Base-by-base conservation (phyloP, 1,284 basidiomycete genomes). In the Trichosporon ovoides region DNA sequence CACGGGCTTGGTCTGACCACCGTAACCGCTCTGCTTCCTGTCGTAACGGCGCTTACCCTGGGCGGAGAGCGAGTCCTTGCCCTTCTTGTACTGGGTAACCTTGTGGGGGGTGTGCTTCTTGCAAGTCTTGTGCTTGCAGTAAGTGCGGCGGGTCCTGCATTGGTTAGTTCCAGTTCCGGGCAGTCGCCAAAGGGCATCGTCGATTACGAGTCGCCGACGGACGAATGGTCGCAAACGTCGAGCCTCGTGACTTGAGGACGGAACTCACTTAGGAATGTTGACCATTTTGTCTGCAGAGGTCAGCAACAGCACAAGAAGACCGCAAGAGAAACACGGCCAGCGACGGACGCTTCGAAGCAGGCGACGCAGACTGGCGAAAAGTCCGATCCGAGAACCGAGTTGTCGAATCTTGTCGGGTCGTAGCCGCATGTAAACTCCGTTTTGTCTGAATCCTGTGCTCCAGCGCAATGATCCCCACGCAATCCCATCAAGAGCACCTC, bases 31-130 rank as follows among this genome's bases (percentile, higher is more conserved):
- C 81, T 96, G 93, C 85, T 96, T 97, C 73, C 76, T 87, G 83
- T 97, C 95, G 83, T 99, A 98, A 85, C 96, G 93, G 77, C 95
- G 91, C 88, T 99, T 98, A 82, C 95, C 96, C 83, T 99, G 93
- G 63, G 92, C 94, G 78, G 89, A 88, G 67, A 93, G 81, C 63
- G 92, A 96, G 78, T 91, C 92, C 83, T 96, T 96, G 78, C 93
- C 93, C 84, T 91, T 95, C 88, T 96, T 97, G 85, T 95, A 96
- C 79, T 96, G 92, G 63, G 92, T 95, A 43, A 78, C 92, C 81
- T 96, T 95, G 82, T 96, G 93, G 59, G 91, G 94, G 88, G 93
- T 97, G 86, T 98, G 94, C 83, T 97, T 97, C 83, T 84, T 89
- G 91, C 95, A 99, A 73, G 85, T 81, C 84, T 97, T 98, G 80